A percentile compares a stretch with the other conserved stretches of the same genome.
phyloP scores from a whole-genome alignment of 2,329 filamentous ascomycete species.

The Fonsecaea nubica region DNA sequence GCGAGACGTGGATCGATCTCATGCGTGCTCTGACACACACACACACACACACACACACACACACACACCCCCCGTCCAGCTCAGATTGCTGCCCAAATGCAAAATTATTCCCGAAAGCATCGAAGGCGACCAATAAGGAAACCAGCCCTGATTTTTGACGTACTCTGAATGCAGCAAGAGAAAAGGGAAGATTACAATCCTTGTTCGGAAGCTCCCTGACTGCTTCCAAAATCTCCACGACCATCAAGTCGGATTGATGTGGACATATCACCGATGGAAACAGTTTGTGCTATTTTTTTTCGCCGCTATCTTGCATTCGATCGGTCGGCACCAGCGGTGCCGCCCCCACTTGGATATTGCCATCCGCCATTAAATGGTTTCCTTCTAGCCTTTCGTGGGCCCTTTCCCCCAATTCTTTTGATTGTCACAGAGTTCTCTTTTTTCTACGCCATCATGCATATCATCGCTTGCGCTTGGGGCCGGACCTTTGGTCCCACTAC shows the following conservation, averaged over 20 bases:
- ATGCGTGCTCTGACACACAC: constrained; percentile 21
- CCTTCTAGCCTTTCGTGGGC: constrained; percentile 21
- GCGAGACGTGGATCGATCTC: constrained; percentile 26
- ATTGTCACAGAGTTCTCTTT: constrained; percentile 20
- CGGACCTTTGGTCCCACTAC: constrained; percentile 26
- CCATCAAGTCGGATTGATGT: constrained; percentile 12
- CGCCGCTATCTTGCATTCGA: constrained; percentile 27
- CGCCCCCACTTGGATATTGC: constrained; percentile 30
- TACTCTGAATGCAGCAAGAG: constrained; percentile 16
- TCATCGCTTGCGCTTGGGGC: constrained; percentile 32
- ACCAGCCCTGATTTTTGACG: constrained; percentile 27
- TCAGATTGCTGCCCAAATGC: constrained; percentile 33
- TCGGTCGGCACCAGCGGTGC: constrained; percentile 12
- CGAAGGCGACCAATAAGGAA: constrained; percentile 28
- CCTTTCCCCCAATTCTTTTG: constrained; percentile 19
- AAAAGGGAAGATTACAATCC: constrained; percentile 14
- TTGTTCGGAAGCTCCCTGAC: constrained; percentile 18
- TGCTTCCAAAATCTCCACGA: constrained; percentile 11
- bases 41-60: not conserved
- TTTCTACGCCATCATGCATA: constrained; percentile 38
- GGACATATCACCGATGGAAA: constrained; percentile 19
- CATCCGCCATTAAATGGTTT: constrained; percentile 21
- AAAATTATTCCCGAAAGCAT: constrained; percentile 17
- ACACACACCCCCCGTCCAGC: constrained; percentile 12
- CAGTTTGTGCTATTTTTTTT: constrained; percentile 15